Conservation (phyloP, 768 basidiomycete species). For the Naganishia vaughanmartiniae region DNA sequence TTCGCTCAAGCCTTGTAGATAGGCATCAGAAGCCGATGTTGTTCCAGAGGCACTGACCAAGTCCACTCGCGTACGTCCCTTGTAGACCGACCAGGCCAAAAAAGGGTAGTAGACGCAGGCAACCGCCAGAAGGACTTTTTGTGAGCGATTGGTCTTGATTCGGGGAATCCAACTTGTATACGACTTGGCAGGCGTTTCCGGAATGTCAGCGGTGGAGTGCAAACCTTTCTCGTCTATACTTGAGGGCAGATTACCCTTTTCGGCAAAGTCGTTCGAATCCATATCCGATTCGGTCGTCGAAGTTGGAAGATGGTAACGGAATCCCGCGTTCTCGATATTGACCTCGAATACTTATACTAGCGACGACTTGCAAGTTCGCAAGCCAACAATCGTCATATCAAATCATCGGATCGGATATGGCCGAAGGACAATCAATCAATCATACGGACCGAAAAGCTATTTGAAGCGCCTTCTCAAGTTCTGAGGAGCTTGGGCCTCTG, state of each 20-base stretch:
- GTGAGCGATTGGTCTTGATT: not conserved
- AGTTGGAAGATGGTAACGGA: no score
- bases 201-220: not conserved
- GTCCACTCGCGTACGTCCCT: not conserved
- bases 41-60: no score
- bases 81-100: not conserved
- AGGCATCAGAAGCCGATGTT: not conserved
- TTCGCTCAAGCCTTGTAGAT: constrained; percentile 2
- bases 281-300: not conserved
- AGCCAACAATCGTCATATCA: no score
- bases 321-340: no score
- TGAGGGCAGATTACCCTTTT: not conserved
- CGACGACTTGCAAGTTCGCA: no score
- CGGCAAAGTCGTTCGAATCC: not conserved
- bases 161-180: not conserved
- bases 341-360: no score
- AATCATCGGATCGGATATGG: not conserved
- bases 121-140: not conserved
- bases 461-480: not conserved
- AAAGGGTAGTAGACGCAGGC: not conserved
- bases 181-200: not conserved
- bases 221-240: not conserved
- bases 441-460: not conserved
- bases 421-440: not conserved
- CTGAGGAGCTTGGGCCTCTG: no score